phyloP scores from a whole-genome alignment of 768 basidiomycete species.

The Mycena galopus region DNA sequence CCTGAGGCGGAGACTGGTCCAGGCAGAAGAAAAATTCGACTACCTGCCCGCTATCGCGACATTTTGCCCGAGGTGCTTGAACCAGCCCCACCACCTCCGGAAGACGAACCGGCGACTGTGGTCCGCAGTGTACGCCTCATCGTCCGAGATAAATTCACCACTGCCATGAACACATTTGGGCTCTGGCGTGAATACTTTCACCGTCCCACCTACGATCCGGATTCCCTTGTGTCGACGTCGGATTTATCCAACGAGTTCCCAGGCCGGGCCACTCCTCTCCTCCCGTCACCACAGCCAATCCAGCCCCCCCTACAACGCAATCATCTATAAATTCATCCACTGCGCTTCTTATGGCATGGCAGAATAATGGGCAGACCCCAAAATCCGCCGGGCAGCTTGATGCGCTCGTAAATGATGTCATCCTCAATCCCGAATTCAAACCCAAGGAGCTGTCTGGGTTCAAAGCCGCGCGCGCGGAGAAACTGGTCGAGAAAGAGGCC shows the following conservation, averaged over 20 bases:
- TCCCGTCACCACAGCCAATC: no score
- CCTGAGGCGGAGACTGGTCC: background rate
- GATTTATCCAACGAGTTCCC: conserved; percentile 23
- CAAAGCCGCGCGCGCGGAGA: conserved; percentile 31
- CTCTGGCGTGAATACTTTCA: conserved; percentile 28
- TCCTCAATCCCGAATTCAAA: conserved; percentile 32
- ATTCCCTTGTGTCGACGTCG: conserved; percentile 5
- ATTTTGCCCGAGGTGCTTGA: conserved; percentile 4
- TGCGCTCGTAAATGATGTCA: conserved; percentile 30
- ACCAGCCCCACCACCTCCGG: background rate
- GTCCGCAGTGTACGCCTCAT: conserved; percentile 17
- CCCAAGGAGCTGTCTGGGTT: conserved; percentile 23
- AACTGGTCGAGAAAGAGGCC: conserved; percentile 28
- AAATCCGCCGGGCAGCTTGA: conserved; percentile 34
- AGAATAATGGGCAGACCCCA: conserved; percentile 26
- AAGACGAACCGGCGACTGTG: background rate
- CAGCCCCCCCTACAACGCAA: background rate
- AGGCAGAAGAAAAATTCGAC: background rate
- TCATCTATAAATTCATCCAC: background rate
- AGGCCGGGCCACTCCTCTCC: no score
- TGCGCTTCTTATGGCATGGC: conserved; percentile 16
- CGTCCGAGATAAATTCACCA: conserved; percentile 23
- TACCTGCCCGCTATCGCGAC: conserved; percentile 6
- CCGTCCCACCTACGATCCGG: conserved; percentile 30
- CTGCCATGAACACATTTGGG: conserved; percentile 13